Conservation (phyloP, 2,329 filamentous ascomycete genomes). For the Lachnellula hyalina region DNA sequence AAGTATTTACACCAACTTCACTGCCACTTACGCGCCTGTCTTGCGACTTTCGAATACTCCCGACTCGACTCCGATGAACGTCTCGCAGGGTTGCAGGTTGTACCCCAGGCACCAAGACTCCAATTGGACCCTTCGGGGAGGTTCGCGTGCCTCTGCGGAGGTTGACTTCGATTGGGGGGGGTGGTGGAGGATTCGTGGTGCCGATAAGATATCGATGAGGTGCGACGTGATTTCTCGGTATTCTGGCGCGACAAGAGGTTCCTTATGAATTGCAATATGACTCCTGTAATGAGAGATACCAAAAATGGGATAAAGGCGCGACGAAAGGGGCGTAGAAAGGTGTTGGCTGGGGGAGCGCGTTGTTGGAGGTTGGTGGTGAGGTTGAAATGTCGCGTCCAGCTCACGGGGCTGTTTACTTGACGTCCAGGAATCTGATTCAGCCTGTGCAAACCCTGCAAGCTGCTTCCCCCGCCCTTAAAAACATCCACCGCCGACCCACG, state of each 20-base stretch:
- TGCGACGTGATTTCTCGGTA: neutral
- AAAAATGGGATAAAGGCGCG: neutral
- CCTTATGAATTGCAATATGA: neutral
- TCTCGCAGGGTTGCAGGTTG: neutral
- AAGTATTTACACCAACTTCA: too few species aligned
- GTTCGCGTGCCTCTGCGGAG: neutral
- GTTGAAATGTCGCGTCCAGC: constrained; percentile 1
- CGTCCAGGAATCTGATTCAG: neutral
- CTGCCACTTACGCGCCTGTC: neutral
- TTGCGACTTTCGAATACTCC: neutral
- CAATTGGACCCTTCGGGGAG: neutral
- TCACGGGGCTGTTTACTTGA: constrained; percentile 1
- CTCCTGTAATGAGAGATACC: neutral
- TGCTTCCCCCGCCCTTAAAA: neutral
- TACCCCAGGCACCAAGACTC: neutral
- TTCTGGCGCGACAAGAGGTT: neutral
- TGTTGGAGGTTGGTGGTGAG: neutral
- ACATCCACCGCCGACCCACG: neutral
- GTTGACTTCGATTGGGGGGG: neutral
- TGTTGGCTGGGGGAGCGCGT: neutral
- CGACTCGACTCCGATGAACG: neutral
- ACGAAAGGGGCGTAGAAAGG: neutral
- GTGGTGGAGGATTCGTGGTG: neutral
- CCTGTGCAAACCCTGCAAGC: neutral
- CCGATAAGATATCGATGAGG: neutral